These are phyloP conservation scores for Aspergillus olivimuriae DNA, from an alignment of 495 filamentous ascomycete species.

Conservation along the genomic window DNA sequence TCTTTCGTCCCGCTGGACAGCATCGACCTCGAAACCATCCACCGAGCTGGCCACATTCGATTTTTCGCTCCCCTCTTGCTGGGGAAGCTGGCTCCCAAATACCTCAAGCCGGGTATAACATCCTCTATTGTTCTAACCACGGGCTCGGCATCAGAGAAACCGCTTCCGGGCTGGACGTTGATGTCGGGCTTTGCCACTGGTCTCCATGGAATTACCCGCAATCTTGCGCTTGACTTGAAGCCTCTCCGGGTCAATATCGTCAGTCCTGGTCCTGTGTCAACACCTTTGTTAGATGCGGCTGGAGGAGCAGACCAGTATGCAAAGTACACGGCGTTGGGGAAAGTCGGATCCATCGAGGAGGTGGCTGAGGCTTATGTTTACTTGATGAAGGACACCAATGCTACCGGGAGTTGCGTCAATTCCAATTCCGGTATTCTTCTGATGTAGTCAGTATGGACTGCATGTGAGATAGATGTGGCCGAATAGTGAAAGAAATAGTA, in stretches of 20 bases:
- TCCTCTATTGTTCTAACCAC: constrained; percentile 50
- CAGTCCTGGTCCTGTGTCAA: constrained; percentile 49
- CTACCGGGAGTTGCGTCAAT: constrained; percentile 37
- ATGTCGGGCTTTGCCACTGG: constrained; percentile 40
- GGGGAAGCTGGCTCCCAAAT: constrained; percentile 42
- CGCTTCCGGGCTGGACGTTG: constrained; percentile 42
- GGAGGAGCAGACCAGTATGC: constrained; percentile 19
- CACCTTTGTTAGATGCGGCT: constrained; percentile 34
- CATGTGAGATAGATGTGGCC: no score
- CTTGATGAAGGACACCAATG: constrained; percentile 53
- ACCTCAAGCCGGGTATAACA: constrained; percentile 32
- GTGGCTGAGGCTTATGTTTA: constrained; percentile 63
- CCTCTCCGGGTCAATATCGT: constrained; percentile 61
- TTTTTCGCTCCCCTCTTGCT: constrained; percentile 46
- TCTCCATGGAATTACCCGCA: constrained; percentile 38
- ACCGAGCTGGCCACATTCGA: constrained; percentile 42
- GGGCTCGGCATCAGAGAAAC: constrained; percentile 44
- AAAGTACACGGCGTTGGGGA: constrained; percentile 32
- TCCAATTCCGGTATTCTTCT: constrained; percentile 27
- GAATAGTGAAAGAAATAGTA: no score
- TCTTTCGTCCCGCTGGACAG: constrained; percentile 25
- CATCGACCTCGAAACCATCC: constrained; percentile 35
- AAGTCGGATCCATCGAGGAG: constrained; percentile 48
- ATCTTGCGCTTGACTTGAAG: constrained; percentile 53
- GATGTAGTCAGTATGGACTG: no score